A percentile compares a stretch with the other conserved stretches of the same genome.
Evolutionary conservation across 148 eudicot species (phyloP).

Genomic region (Fallopia convolvulus): DNA sequence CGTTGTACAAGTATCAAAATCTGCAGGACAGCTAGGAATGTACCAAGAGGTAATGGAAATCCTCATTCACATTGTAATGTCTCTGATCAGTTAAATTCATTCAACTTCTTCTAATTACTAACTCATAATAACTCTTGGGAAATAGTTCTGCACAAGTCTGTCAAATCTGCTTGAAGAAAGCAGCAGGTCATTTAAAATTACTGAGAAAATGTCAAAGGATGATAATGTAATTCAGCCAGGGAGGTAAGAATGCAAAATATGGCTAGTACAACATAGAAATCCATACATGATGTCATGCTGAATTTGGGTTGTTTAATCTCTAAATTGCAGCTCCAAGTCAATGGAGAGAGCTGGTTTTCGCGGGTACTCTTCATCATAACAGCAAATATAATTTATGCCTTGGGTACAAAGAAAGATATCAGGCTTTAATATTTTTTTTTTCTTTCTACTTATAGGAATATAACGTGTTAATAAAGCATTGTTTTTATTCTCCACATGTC

Average conservation of each 20-base stretch:
- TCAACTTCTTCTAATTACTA: not conserved
- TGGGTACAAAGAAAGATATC: not conserved
- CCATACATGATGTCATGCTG: not conserved
- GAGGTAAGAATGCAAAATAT: constrained; percentile 2
- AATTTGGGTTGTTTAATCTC: not conserved
- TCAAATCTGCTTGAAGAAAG: constrained; percentile 37
- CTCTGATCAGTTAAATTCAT: not conserved
- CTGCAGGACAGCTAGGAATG: constrained; percentile 25
- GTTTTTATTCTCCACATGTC: not conserved
- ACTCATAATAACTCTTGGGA: not conserved
- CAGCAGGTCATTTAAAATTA: not conserved
- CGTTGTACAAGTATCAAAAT: constrained; percentile 42
- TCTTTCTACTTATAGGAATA: not conserved
- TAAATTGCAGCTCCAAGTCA: not conserved
- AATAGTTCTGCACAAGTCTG: constrained; percentile 47
- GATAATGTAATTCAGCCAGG: constrained; percentile 3
- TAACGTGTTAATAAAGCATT: not conserved
- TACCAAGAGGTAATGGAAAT: constrained; percentile 32
- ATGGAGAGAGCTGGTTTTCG: not conserved
- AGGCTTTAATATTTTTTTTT: not conserved
- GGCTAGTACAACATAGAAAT: not conserved
- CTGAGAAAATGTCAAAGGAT: constrained; percentile 12
- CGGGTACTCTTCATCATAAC: not conserved
- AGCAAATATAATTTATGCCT: not conserved
- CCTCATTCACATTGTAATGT: not conserved